Conservation (phyloP, 2,329 filamentous ascomycete genomes). For the Xylaria sp. region DNA sequence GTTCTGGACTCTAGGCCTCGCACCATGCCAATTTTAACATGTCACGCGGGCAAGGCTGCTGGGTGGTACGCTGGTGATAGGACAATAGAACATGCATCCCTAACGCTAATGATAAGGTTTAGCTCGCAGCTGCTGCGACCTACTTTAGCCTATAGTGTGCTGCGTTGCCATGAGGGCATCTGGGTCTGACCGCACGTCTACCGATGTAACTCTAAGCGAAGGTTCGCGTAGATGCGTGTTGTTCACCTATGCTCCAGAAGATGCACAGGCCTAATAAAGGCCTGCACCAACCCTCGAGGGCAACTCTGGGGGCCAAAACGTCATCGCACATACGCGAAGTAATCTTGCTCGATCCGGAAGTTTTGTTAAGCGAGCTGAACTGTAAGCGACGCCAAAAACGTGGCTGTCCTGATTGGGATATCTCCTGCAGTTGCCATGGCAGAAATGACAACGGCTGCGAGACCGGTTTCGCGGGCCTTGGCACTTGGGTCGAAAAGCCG, state of each 20-base stretch:
- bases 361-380: slow-evolving; percentile 23
- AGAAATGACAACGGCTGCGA: background rate
- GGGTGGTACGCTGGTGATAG: background rate
- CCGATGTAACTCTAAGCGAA: slow-evolving; percentile 15
- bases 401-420: slow-evolving; percentile 10
- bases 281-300: slow-evolving; percentile 1
- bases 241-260: background rate
- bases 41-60: slow-evolving; percentile 16
- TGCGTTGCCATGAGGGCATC: slow-evolving; percentile 4
- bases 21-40: slow-evolving; percentile 10
- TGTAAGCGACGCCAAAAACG: slow-evolving; percentile 3
- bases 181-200: slow-evolving; percentile 10
- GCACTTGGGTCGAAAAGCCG: background rate
- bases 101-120: slow-evolving; percentile 19
- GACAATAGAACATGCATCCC: slow-evolving; percentile 8
- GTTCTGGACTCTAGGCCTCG: slow-evolving; percentile 3
- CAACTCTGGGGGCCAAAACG: slow-evolving; percentile 4
- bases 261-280: background rate
- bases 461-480: background rate
- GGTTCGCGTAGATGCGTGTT: slow-evolving; percentile 21
- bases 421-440: background rate
- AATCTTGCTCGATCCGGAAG: background rate
- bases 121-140: slow-evolving; percentile 23
- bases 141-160: slow-evolving; percentile 31
- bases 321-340: slow-evolving; percentile 26